Conservation (phyloP, 2,329 filamentous ascomycete species). For the Apiospora kogelbergensis region DNA sequence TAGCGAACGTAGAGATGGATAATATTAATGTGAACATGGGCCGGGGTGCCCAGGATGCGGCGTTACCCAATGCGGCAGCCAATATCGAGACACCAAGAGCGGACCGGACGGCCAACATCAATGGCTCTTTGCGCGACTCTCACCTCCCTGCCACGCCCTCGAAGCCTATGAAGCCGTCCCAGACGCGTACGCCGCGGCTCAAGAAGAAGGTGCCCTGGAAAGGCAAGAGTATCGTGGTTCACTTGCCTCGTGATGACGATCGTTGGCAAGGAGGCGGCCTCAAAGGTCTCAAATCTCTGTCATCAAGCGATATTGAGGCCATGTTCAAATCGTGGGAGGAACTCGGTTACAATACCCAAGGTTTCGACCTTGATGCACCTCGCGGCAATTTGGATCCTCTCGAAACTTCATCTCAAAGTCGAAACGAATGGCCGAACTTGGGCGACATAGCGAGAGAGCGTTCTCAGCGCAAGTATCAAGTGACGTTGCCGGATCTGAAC, state of each 20-base stretch:
- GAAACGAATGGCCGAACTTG: constrained; percentile 65
- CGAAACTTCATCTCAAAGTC: constrained; percentile 59
- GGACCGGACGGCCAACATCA: constrained; percentile 28
- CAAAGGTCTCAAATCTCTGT: constrained; percentile 54
- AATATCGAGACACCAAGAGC: constrained; percentile 32
- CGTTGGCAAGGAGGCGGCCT: constrained; percentile 53
- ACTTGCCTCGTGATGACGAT: constrained; percentile 66
- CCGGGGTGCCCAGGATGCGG: constrained; percentile 23
- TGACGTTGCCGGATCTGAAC: constrained; percentile 70
- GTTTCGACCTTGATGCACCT: constrained; percentile 65
- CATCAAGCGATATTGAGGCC: constrained; percentile 52
- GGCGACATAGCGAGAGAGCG: constrained; percentile 59
- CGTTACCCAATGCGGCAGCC: constrained; percentile 24
- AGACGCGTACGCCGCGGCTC: constrained; percentile 50
- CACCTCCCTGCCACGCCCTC: constrained; percentile 26
- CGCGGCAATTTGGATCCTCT: constrained; percentile 25
- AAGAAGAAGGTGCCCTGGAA: constrained; percentile 76
- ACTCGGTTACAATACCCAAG: constrained; percentile 66
- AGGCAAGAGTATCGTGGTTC: constrained; percentile 71
- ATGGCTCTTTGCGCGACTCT: constrained; percentile 17
- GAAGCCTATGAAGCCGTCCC: constrained; percentile 36
- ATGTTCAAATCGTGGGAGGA: constrained; percentile 69
- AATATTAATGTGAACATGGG: constrained; percentile 21
- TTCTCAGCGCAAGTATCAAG: constrained; percentile 51
- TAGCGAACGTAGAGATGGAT: constrained; percentile 26